Percentiles rank a stretch among this genome's conserved stretches.
Evolutionary conservation across 805 yeast genomes (phyloP).

Genomic region (Saccharomycopsis schoenii): DNA sequence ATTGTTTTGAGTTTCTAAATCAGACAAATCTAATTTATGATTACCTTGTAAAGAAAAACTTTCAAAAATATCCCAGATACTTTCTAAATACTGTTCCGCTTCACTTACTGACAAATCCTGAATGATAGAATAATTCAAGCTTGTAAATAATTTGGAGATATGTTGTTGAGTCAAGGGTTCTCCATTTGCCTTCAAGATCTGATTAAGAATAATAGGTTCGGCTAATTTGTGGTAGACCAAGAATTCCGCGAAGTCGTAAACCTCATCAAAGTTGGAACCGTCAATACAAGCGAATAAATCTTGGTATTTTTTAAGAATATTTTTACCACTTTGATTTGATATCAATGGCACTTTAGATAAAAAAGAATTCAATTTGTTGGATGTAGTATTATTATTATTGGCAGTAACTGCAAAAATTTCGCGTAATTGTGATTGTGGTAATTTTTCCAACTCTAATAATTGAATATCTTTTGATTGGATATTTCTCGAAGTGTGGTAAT

Average conservation of each 20-base stretch:
- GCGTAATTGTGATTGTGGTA: not conserved
- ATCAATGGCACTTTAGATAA: not conserved
- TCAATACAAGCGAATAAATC: not conserved
- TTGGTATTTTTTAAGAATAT: not conserved
- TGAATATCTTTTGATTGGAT: not conserved
- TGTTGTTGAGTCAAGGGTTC: not conserved
- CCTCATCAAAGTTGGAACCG: not conserved
- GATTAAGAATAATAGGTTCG: slow-evolving; percentile 1
- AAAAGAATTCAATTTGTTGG: not conserved
- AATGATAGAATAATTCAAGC: not conserved
- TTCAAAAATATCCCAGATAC: slow-evolving; percentile 1
- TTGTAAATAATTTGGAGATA: not conserved
- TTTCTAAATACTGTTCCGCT: slow-evolving; percentile 2
- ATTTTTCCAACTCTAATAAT: not conserved
- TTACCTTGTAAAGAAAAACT: slow-evolving; percentile 6
- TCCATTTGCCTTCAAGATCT: not conserved
- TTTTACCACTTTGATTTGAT: not conserved
- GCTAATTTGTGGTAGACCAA: not conserved
- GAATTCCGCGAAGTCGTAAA: slow-evolving; percentile 5
- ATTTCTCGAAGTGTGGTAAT: slow-evolving; percentile 30
- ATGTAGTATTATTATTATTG: not conserved
- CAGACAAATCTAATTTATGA: slow-evolving; percentile 2
- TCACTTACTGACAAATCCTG: not conserved
- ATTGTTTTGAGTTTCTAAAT: not conserved
- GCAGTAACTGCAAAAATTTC: not conserved